phyloP scores from a whole-genome alignment of 2,329 filamentous ascomycete species.

The Westerdykella sp. region DNA sequence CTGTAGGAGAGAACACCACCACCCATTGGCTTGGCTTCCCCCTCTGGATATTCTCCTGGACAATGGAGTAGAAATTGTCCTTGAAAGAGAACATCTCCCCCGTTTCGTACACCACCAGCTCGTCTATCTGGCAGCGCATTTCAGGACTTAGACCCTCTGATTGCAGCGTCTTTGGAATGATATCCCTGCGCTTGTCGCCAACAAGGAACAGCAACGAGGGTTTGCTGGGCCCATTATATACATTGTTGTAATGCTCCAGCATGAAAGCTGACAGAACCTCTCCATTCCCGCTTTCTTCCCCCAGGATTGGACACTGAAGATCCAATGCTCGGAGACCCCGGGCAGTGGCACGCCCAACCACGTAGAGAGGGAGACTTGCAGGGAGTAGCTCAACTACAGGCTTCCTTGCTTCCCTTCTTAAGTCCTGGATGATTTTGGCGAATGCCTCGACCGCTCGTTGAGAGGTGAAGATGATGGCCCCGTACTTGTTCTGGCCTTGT shows the following conservation, averaged over 20 bases:
- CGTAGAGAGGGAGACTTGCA: conserved; percentile 60
- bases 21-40: conserved; percentile 55
- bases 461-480: conserved; percentile 77
- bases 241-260: conserved; percentile 62
- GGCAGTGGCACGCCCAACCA: conserved; percentile 74
- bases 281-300: conserved; percentile 78
- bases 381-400: conserved; percentile 36
- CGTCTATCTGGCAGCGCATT: conserved; percentile 61
- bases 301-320: conserved; percentile 57
- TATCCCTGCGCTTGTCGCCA: conserved; percentile 80
- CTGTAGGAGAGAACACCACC: conserved; percentile 63
- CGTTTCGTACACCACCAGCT: conserved; percentile 82
- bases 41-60: conserved; percentile 42
- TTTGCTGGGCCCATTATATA: conserved; percentile 38
- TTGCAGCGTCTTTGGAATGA: conserved; percentile 78
- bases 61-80: conserved; percentile 52
- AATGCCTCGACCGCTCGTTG: conserved; percentile 80
- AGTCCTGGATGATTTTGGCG: conserved; percentile 53
- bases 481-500: conserved; percentile 47
- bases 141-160: conserved; percentile 45
- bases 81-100: conserved; percentile 75
- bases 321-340: conserved; percentile 58
- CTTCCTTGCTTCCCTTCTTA: conserved; percentile 34
- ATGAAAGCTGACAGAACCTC: conserved; percentile 74
- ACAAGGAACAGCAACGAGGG: conserved; percentile 76